These are phyloP conservation scores for Acanthamoeba triangularis DNA, from an alignment of 208 protist species.

Conservation along the genomic window DNA sequence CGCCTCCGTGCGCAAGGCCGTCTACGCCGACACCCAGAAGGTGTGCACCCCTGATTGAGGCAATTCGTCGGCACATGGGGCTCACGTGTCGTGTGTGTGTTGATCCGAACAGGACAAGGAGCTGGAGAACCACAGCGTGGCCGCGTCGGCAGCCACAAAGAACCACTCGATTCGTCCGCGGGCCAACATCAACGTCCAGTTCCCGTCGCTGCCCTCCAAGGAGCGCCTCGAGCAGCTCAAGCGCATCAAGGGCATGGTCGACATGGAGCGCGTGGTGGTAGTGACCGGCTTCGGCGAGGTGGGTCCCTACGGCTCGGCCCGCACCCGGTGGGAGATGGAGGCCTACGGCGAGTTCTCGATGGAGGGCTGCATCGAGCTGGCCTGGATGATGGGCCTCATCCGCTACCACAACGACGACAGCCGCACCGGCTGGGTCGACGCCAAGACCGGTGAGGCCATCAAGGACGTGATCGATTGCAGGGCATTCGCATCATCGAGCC, in stretches of 20 bases:
- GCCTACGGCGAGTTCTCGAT: slow-evolving; percentile 90
- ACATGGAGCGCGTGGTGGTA: slow-evolving; percentile 89
- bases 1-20: slow-evolving; percentile 70
- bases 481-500: slow-evolving; percentile 92
- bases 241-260: slow-evolving; percentile 87
- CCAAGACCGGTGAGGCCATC: slow-evolving; percentile 85
- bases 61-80: too few relatives aligned
- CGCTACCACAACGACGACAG: slow-evolving; percentile 82
- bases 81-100: too few relatives aligned
- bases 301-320: slow-evolving; percentile 89
- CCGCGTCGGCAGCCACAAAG: neutral
- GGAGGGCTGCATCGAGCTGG: slow-evolving; percentile 92
- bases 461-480: slow-evolving; percentile 46
- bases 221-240: slow-evolving; percentile 78
- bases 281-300: slow-evolving; percentile 92
- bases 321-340: slow-evolving; percentile 92
- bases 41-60: too few relatives aligned
- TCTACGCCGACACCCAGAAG: slow-evolving; percentile 49
- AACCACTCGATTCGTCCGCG: slow-evolving; percentile 22
- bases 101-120: slow-evolving; percentile 35
- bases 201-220: slow-evolving; percentile 80
- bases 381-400: slow-evolving; percentile 93
- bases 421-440: slow-evolving; percentile 89
- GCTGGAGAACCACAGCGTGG: neutral
- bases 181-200: slow-evolving; percentile 83